A percentile compares a stretch with the other conserved stretches of the same genome.
phyloP scores from a whole-genome alignment of 495 filamentous ascomycete species.

The Trichocladium uniseriatum region DNA sequence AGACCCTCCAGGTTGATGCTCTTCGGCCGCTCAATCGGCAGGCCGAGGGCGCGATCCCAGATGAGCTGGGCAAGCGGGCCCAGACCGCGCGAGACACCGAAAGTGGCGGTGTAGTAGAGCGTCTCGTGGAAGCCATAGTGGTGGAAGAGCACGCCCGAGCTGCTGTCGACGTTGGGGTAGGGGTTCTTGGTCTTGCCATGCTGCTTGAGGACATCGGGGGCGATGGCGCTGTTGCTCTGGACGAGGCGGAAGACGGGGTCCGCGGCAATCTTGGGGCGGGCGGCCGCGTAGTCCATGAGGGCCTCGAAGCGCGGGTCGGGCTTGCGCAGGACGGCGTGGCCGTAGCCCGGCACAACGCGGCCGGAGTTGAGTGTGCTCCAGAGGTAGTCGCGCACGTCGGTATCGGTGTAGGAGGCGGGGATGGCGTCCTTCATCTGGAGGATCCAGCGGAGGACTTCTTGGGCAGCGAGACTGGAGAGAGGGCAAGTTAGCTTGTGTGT shows the following conservation, averaged over 20 bases:
- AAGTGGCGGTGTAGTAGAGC: slow-evolving; percentile 94
- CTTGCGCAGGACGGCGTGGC: slow-evolving; percentile 96
- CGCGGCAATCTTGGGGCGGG: slow-evolving; percentile 69
- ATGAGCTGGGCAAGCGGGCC: slow-evolving; percentile 90
- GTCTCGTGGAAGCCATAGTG: slow-evolving; percentile 96
- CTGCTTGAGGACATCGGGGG: slow-evolving; percentile 77
- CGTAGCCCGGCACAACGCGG: slow-evolving; percentile 91
- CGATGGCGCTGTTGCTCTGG: slow-evolving; percentile 66
- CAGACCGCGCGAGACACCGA: slow-evolving; percentile 84
- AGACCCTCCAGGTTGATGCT: slow-evolving; percentile 85
- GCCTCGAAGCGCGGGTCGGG: slow-evolving; percentile 94
- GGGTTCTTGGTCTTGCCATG: slow-evolving; percentile 99
- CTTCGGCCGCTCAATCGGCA: slow-evolving; percentile 98
- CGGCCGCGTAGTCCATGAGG: slow-evolving; percentile 86
- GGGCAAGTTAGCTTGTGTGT: slow-evolving; percentile 5
- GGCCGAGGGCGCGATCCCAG: slow-evolving; percentile 87
- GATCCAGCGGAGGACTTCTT: slow-evolving; percentile 95
- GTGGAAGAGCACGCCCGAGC: slow-evolving; percentile 88
- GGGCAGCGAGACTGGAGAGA: slow-evolving; percentile 62
- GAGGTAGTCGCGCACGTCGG: slow-evolving; percentile 76
- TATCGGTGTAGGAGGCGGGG: slow-evolving; percentile 64
- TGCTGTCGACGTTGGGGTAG: slow-evolving; percentile 89
- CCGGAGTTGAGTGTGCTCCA: slow-evolving; percentile 90
- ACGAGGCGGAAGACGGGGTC: slow-evolving; percentile 93
- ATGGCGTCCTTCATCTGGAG: slow-evolving; percentile 86